A percentile compares a stretch with the other conserved stretches of the same genome.
Conservation (phyloP, 805 yeast genomes). For the Barnettozyma sp. region DNA sequence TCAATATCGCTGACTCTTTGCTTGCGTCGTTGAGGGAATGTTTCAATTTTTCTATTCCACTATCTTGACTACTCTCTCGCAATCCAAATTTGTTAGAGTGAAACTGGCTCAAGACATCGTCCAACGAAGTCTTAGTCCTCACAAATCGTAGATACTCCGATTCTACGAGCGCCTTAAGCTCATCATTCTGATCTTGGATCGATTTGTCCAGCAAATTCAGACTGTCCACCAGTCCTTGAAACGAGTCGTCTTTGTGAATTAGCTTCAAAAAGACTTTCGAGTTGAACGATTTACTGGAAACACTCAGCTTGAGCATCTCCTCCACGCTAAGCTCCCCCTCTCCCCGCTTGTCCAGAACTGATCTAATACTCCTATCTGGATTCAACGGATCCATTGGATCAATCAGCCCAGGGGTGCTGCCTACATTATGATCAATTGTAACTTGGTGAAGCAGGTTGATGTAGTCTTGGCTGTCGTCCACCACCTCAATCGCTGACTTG, state of each 20-base stretch:
- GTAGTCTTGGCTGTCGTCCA: conserved; percentile 9
- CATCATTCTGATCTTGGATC: conserved; percentile 42
- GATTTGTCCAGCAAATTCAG: conserved; percentile 43
- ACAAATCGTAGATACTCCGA: conserved; percentile 59
- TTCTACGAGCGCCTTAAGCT: conserved; percentile 45
- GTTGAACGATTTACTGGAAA: conserved; percentile 53
- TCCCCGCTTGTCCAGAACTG: conserved; percentile 35
- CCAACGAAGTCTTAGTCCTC: conserved; percentile 55
- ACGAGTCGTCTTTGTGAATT: conserved; percentile 49
- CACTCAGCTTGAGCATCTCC: conserved; percentile 39
- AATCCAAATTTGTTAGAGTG: conserved; percentile 29
- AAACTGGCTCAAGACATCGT: conserved; percentile 51
- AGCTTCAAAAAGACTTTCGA: conserved; percentile 48
- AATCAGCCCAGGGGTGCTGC: conserved; percentile 16
- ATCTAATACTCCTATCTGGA: conserved; percentile 38
- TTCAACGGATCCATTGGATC: conserved; percentile 54
- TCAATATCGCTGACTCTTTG: conserved; percentile 43
- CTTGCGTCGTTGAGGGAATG: conserved; percentile 43
- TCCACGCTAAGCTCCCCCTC: conserved; percentile 31
- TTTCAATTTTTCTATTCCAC: conserved; percentile 28
- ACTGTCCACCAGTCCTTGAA: conserved; percentile 41
- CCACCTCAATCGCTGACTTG: conserved; percentile 15
- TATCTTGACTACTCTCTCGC: conserved; percentile 6
- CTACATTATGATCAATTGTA: conserved; percentile 18
- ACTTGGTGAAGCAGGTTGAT: conserved; percentile 16